Base-by-base conservation (phyloP, 2,329 filamentous ascomycete genomes). In the Gyromitra esculenta region DNA sequence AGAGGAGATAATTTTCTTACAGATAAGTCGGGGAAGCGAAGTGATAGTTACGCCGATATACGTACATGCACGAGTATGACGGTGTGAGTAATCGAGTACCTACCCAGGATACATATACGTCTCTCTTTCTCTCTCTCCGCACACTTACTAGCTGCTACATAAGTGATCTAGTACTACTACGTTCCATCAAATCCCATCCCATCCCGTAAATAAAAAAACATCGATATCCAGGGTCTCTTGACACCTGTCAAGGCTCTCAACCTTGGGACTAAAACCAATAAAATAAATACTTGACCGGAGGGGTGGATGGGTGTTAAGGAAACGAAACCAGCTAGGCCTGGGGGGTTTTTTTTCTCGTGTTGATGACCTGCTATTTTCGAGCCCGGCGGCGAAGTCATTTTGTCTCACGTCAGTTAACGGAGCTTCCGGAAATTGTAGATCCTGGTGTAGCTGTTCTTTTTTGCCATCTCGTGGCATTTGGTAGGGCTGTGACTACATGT, bases 151-250 rank as follows among this genome's bases (percentile, higher is more conserved):
- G 25, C 25, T 5, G 48, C n/a, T 52, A 31, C n/a, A 50, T 48
- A 41, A 56, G 56, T 70, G 72, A 75, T 75, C 72, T 57, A 39
- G 57, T 31, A 57, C 65, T 31, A 57, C 65, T 59, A 64, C 65
- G 72, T 31, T 31, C 25, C 25, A 31, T 31, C 25, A 31, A 31
- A 31, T 31, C 25, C 25, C 25, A 31, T 31, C 25, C 25, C 25
- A 31, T 31, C 25, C 25, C 25, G 4, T 4, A 31, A 31, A 4
- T 31, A 18, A 35, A 13, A 70, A 37, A 52, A 43, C 54, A 54
- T 63, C 21, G 67, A 71, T 68, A 68, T 48, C 62, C 62, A 57
- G 25, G 64, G 57, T 70, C 67, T 57, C 57, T 31, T 60, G 65
- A 59, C 52, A 70, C n/a, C 65, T 70, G 50, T 65, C 65, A 70